Percentiles rank a stretch among this genome's conserved stretches.
These are phyloP conservation scores for Magnolia sinica DNA, from an alignment of 164 flowering plant genomes.

Conservation along the genomic window DNA sequence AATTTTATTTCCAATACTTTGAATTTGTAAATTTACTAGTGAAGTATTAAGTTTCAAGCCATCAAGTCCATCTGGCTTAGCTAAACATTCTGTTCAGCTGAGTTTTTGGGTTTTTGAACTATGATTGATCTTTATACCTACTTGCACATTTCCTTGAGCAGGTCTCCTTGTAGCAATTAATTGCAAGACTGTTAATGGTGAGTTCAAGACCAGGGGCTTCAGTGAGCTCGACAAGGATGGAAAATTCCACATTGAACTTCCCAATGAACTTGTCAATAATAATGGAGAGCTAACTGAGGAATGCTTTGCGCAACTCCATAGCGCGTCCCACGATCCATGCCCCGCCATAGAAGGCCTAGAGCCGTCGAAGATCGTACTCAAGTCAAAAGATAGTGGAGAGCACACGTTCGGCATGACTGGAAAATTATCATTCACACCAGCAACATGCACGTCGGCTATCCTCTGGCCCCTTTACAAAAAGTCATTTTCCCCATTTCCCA, in stretches of 20 bases:
- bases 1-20: too few species aligned
- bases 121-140: background rate
- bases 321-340: constrained; percentile 57
- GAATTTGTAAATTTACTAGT: too few species aligned
- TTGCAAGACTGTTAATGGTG: constrained; percentile 53
- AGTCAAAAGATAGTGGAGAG: constrained; percentile 38
- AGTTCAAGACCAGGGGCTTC: constrained; percentile 40
- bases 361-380: constrained; percentile 43
- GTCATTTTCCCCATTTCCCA: background rate
- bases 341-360: constrained; percentile 50
- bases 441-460: constrained; percentile 57
- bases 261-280: constrained; percentile 36
- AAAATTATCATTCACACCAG: constrained; percentile 56
- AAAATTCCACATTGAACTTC: constrained; percentile 56
- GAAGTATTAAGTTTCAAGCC: too few species aligned
- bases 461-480: constrained; percentile 41
- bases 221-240: constrained; percentile 66
- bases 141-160: constrained; percentile 20
- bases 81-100: too few species aligned
- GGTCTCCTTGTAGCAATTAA: constrained; percentile 61
- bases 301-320: constrained; percentile 72
- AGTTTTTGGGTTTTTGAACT: too few species aligned
- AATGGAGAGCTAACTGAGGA: constrained; percentile 54
- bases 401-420: constrained; percentile 36
- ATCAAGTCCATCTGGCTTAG: too few species aligned